Evolutionary conservation across 169 alveolate genomes (phyloP).

Genomic region (Plasmodium sp.): DNA sequence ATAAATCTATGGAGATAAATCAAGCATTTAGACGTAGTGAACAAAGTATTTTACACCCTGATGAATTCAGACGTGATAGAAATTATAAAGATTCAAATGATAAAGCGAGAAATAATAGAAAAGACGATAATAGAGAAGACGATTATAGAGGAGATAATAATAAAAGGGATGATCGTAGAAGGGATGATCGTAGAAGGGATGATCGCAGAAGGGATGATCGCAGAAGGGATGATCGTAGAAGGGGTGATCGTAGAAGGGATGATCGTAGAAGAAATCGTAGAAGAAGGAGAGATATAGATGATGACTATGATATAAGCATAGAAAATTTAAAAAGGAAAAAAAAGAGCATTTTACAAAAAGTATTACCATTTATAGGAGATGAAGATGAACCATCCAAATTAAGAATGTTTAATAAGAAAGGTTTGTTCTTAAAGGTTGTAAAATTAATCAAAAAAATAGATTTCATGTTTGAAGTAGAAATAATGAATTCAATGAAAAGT

Average conservation of each 20-base stretch:
- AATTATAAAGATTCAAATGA: not conserved
- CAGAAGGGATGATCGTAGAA: too few relatives aligned
- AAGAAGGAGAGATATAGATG: not conserved
- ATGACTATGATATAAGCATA: not conserved
- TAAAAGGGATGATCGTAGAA: not conserved
- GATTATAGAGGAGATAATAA: not conserved
- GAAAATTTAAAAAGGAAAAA: not conserved
- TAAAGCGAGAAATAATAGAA: not conserved
- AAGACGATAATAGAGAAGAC: not conserved
- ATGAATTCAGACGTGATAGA: not conserved
- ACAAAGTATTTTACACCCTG: not conserved
- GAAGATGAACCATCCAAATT: not conserved
- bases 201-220: not conserved
- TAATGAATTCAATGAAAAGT: not conserved
- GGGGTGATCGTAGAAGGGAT: not conserved
- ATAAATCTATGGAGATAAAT: not conserved
- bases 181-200: not conserved
- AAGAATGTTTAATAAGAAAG: not conserved
- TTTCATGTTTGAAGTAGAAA: slow-evolving; percentile 10
- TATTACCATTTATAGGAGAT: not conserved
- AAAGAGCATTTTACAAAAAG: not conserved
- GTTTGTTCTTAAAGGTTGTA: not conserved
- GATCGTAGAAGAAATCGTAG: not conserved
- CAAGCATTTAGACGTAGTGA: not conserved
- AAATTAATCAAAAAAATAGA: not conserved